These are phyloP conservation scores for Leishmania amazonensis DNA, from an alignment of 208 protist genomes.

Conservation along the genomic window DNA sequence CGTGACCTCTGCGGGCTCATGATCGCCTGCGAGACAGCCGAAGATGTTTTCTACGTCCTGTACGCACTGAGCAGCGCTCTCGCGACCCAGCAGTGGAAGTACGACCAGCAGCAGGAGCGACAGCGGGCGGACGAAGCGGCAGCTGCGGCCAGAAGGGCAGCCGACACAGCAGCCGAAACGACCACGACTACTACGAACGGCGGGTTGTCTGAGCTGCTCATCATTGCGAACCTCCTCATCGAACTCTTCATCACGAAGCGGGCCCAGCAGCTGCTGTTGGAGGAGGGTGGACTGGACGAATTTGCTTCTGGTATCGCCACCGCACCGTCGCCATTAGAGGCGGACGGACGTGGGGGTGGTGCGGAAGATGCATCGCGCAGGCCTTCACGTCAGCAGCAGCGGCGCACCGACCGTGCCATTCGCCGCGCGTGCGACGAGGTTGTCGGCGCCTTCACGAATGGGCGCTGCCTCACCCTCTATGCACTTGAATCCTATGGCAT, in stretches of 20 bases:
- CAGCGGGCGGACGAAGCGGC: not conserved
- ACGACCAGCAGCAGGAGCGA: conserved; percentile 14
- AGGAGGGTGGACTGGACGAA: conserved; percentile 1
- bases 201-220: conserved; percentile 41
- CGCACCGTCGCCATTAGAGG: not conserved
- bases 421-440: conserved; percentile 66
- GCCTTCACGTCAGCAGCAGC: not conserved
- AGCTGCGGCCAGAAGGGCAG: not conserved
- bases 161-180: not conserved
- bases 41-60: conserved; percentile 60
- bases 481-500: conserved; percentile 44
- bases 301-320: not conserved
- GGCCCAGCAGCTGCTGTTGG: conserved; percentile 31
- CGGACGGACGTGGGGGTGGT: not conserved
- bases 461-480: conserved; percentile 37
- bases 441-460: conserved; percentile 49
- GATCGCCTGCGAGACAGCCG: conserved; percentile 42
- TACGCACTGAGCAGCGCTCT: conserved; percentile 35
- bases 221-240: conserved; percentile 43
- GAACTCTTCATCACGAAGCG: conserved; percentile 61
- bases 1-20: conserved; percentile 59
- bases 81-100: conserved; percentile 23
- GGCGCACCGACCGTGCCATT: conserved; percentile 35
- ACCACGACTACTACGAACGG: conserved; percentile 10
- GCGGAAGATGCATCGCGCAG: not conserved